phyloP scores from a whole-genome alignment of 2,329 filamentous ascomycete genomes.

The Nigrospora oryzae region DNA sequence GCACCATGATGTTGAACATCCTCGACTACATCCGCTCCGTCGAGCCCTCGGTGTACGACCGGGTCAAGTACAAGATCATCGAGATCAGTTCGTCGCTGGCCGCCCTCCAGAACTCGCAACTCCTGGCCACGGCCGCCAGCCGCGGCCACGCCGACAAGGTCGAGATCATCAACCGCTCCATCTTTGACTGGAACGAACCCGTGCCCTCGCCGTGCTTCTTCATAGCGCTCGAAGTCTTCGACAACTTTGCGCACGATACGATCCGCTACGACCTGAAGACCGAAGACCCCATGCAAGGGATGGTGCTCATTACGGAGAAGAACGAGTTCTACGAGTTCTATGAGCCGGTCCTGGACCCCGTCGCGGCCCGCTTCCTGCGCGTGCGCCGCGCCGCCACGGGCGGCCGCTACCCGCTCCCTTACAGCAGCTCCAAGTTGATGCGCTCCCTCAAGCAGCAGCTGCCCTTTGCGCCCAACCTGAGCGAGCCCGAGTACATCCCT shows the following conservation, averaged over 20 bases:
- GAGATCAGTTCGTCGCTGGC: slow-evolving; percentile 86
- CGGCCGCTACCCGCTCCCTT: slow-evolving; percentile 56
- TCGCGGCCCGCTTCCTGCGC: slow-evolving; percentile 73
- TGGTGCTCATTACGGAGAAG: slow-evolving; percentile 73
- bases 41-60: slow-evolving; percentile 85
- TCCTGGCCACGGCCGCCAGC: slow-evolving; percentile 57
- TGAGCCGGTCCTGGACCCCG: slow-evolving; percentile 67
- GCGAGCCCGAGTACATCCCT: slow-evolving; percentile 83
- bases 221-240: slow-evolving; percentile 94
- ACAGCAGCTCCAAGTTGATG: slow-evolving; percentile 41
- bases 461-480: slow-evolving; percentile 70
- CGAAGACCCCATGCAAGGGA: slow-evolving; percentile 76
- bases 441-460: slow-evolving; percentile 54
- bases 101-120: slow-evolving; percentile 62
- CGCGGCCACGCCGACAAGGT: slow-evolving; percentile 77
- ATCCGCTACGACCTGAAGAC: slow-evolving; percentile 83
- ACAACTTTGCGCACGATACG: slow-evolving; percentile 94
- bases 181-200: slow-evolving; percentile 87
- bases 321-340: slow-evolving; percentile 98
- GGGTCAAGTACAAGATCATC: slow-evolving; percentile 91
- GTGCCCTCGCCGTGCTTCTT: slow-evolving; percentile 96
- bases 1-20: slow-evolving; percentile 96
- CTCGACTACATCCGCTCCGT: slow-evolving; percentile 88
- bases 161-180: slow-evolving; percentile 87
- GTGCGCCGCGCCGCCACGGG: slow-evolving; percentile 72